Evolutionary conservation across 202 grass and related monocot species (phyloP).

Genomic region (Digitaria exilis): DNA sequence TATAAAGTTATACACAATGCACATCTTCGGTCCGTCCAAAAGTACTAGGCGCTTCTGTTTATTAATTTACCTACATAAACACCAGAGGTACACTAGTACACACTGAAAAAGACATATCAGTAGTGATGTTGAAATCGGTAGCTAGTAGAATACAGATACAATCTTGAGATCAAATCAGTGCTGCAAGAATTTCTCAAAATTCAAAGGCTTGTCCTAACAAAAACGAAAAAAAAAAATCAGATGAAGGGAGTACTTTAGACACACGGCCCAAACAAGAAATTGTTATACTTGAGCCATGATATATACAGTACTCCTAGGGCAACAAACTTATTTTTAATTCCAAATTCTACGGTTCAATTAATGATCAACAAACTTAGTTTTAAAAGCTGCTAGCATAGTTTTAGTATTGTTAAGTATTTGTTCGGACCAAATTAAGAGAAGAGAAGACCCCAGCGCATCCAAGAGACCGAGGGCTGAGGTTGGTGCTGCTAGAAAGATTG

Average conservation of each 20-base stretch:
- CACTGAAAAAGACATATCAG: neutral
- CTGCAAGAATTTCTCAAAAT: neutral
- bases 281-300: neutral
- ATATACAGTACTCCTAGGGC: neutral
- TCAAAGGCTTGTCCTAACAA: too few relatives aligned
- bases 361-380: too few relatives aligned
- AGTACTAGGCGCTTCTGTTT: neutral
- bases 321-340: neutral
- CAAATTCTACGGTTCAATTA: neutral
- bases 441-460: neutral
- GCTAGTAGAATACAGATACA: neutral
- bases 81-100: neutral
- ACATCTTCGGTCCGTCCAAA: neutral
- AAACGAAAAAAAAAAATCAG: too few relatives aligned
- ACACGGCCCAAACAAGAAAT: neutral
- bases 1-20: neutral
- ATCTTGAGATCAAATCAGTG: neutral
- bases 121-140: neutral
- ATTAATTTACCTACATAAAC: neutral
- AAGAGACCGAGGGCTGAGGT: constrained; percentile 17
- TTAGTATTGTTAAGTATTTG: too few relatives aligned
- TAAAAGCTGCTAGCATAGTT: too few relatives aligned
- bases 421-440: neutral
- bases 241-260: too few relatives aligned
- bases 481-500: constrained; percentile 5